Evolutionary conservation across 1,284 basidiomycete genomes (phyloP), one percentile per base, ranked within the genome.

Genomic region (Malassezia caprae): DNA sequence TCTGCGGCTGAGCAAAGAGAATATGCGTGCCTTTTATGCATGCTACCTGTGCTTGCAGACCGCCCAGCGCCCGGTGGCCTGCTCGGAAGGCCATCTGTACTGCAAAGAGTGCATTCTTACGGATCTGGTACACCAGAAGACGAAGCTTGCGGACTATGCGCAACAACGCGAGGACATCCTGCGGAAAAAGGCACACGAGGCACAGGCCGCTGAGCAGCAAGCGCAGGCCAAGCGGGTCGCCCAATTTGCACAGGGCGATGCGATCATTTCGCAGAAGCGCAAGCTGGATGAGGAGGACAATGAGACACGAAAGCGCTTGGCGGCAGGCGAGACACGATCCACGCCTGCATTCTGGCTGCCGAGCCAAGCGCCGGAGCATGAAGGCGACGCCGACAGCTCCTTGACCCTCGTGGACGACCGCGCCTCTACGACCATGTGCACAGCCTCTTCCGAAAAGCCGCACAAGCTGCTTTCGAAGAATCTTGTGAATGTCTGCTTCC

Each of bases 341-440:
- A 56, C 34, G 44, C 44, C 55, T 15, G 55, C 55, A 5, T 57
- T 57, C 27, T 57, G 55, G 55, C 49, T 57, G 19, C 55, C 55
- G 8, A 52, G 31, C 12, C 26, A 42, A 27, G 31, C 55, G 41
- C 55, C 55, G n/a, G 37, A 34, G 28, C 19, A 40, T n/a, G 41
- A 30, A 34, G 6, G 19, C n/a, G 19, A 27, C 15, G 23, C 15
- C 1, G 44, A 40, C 13, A 26, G 35, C 17, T 21, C 23, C 10
- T 8, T 28, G 13, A 24, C 30, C 24, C 28, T 46, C 19, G 51
- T 19, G 7, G 43, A 51, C 15, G 23, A 51, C n/a, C 50, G 47
- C 4, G 28, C 50, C 12, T 50, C 49, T 13, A 52, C 50, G 13
- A 50, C 55, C 42, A 44, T 57, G 35, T 57, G 55, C 30, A 51